Percentiles rank a stretch among this genome's conserved stretches.
These are phyloP conservation scores for Aspergillus terreus DNA, from an alignment of 2,329 filamentous ascomycete species.

Conservation along the genomic window DNA sequence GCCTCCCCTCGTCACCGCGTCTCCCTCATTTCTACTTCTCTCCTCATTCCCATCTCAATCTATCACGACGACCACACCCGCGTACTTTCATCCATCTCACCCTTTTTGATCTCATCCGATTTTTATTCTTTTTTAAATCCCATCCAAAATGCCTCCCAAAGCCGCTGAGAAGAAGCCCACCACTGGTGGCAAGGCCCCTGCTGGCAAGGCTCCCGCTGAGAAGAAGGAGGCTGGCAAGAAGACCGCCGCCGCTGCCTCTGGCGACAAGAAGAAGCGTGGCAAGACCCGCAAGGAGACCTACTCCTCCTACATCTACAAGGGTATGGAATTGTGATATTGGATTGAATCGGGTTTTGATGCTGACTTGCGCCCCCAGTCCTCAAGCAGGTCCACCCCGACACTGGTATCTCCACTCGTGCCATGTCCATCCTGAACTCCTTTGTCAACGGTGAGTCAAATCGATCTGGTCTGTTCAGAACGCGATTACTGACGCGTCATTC, in stretches of 20 bases:
- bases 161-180: constrained; percentile 96
- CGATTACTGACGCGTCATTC: background rate
- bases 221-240: constrained; percentile 99
- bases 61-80: constrained; percentile 5
- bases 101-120: constrained; percentile 34
- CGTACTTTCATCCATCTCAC: constrained; percentile 12
- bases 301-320: constrained; percentile 99
- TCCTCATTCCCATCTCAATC: constrained; percentile 32
- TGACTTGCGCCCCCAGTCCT: constrained; percentile 61
- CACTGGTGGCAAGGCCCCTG: constrained; percentile 87
- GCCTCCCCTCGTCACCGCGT: constrained; percentile 40
- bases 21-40: constrained; percentile 28
- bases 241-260: constrained; percentile 76
- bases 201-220: constrained; percentile 78
- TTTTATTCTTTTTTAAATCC: constrained; percentile 19
- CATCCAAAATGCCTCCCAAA: constrained; percentile 89
- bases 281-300: constrained; percentile 99
- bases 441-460: constrained; percentile 74
- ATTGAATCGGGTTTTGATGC: constrained; percentile 18
- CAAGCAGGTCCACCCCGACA: constrained; percentile 99
- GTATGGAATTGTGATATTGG: constrained; percentile 49
- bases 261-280: constrained; percentile 99
- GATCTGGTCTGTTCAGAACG: background rate
- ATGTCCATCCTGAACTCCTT: constrained; percentile 99
- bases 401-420: constrained; percentile 99